These are phyloP conservation scores for Schwanniomyces polymorphus DNA, from an alignment of 805 yeast genomes.

Conservation along the genomic window DNA sequence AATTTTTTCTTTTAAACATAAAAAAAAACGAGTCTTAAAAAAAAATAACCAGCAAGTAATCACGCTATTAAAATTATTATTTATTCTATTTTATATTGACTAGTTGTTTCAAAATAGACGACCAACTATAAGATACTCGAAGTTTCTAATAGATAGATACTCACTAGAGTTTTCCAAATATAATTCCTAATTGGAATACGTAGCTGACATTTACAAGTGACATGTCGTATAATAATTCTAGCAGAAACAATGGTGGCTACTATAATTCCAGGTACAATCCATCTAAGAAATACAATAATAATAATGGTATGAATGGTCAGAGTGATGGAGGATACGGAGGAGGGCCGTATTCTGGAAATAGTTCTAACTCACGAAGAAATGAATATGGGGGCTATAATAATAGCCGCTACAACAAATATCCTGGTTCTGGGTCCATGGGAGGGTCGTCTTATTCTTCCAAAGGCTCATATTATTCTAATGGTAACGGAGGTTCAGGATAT, in stretches of 20 bases:
- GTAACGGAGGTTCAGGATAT: not conserved
- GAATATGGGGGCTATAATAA: conserved; percentile 9
- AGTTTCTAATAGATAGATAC: not conserved
- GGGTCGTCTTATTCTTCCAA: conserved; percentile 4
- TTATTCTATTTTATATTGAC: not conserved
- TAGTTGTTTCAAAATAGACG: not conserved
- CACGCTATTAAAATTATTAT: not conserved
- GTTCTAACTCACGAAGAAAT: conserved; percentile 4
- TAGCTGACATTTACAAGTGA: not conserved
- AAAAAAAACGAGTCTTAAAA: not conserved
- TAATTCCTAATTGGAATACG: not conserved
- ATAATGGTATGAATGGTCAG: not conserved
- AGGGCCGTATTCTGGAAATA: not conserved
- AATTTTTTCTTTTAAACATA: not conserved
- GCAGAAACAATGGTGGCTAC: conserved; percentile 2
- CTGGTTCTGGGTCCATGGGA: not conserved
- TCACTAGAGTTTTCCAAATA: not conserved
- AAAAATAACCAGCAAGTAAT: not conserved
- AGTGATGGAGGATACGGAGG: not conserved
- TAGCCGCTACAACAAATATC: conserved; percentile 7
- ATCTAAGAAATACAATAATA: conserved; percentile 3
- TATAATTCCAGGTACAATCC: conserved; percentile 6
- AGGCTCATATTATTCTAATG: not conserved
- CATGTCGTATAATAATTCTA: conserved; percentile 8
- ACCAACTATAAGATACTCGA: not conserved